Evolutionary conservation across 192 early-diverging fungal species (phyloP), one percentile per base, ranked within the genome.

Genomic region (Rhizophlyctis rosea): DNA sequence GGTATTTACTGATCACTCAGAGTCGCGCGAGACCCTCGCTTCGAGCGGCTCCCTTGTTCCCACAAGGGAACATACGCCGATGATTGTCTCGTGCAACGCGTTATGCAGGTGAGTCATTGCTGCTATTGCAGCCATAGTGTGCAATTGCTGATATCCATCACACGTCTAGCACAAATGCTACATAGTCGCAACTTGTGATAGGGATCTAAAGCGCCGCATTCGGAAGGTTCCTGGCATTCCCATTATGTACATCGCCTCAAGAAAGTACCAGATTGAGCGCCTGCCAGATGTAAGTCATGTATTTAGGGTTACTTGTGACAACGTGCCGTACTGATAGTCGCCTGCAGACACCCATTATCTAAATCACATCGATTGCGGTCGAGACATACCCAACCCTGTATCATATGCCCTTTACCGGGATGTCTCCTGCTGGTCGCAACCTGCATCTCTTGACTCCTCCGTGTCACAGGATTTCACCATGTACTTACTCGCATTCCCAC

Each of bases 1-100:
- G 34, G 7, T 21, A 35, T 11, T 34, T 24, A 35, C 57, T 29
- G 29, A 2, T 18, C 50, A 5, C 23, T 28, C 54, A 87, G 90
- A 24, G 84, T 94, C 28, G 97, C 97, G 1, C 82, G 97, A 14
- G 97, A 99, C 70, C 95, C 95, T n/a, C 79, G 97, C 47, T 99
- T 99, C 68, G 95, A 98, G 61, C 77, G 95, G 13, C 73, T 99
- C 54, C 90, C 93, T 18, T 98, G 97, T 76, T 86, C 93, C 50
- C 97, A 99, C 73, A 96, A 92, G 60, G 95, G 97, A 34, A 95
- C 94, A 1, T 99, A 99, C 83, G 97, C 97, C 11, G 97, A 99
- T 82, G 97, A 99, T 81, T 99, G 97, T 68, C 79, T 99, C 57
- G 93, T 98, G 2, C 83, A 95, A 54, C 76, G 97, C 13, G 81